Conservation (phyloP, 192 early-diverging fungal species). For the Linnemannia elongata region DNA sequence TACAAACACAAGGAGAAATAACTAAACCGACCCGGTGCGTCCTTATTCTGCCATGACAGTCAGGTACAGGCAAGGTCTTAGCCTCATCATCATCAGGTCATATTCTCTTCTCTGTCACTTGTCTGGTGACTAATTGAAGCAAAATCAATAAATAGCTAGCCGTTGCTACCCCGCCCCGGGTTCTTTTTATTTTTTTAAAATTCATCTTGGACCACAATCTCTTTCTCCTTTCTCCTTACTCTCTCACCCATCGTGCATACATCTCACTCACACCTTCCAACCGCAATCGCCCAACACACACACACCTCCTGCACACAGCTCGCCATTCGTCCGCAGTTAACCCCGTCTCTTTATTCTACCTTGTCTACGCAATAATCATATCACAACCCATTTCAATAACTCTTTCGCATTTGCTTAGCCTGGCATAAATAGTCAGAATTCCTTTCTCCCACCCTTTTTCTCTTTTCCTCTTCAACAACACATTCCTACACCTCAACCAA, state of each 20-base stretch:
- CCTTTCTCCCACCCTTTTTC: background rate
- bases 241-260: background rate
- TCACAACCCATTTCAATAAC: background rate
- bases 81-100: background rate
- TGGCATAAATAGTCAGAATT: background rate
- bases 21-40: background rate
- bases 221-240: background rate
- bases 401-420: background rate
- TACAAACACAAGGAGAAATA: background rate
- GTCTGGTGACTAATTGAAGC: background rate
- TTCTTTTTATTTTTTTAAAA: background rate
- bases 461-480: background rate
- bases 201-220: background rate
- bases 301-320: constrained; percentile 5
- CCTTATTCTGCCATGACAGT: background rate
- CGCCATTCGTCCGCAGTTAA: constrained; percentile 5
- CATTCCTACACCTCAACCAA: background rate
- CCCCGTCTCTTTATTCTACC: background rate
- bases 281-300: constrained; percentile 3
- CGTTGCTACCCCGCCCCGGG: background rate
- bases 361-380: background rate
- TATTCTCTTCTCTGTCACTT: background rate
- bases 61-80: background rate
- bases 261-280: background rate
- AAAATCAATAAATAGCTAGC: background rate